A percentile compares a stretch with the other conserved stretches of the same genome.
These are phyloP conservation scores for Keqinozyma sinolaborantium DNA, from an alignment of 1,139 yeast genomes.

Conservation along the genomic window DNA sequence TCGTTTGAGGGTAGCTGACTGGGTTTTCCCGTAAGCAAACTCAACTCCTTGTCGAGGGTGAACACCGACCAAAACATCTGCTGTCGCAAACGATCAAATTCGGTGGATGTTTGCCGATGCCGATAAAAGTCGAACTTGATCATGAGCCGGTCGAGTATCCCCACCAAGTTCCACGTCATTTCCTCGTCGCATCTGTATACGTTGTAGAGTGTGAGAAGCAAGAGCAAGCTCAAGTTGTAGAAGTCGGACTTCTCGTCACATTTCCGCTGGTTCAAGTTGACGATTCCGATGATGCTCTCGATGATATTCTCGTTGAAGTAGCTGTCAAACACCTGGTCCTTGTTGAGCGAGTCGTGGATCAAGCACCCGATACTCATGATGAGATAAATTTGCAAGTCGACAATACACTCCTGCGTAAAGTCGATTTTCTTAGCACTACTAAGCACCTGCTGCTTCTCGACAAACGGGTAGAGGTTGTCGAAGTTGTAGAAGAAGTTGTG, in stretches of 20 bases:
- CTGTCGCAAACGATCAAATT: constrained; percentile 2
- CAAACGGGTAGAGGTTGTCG: constrained; percentile 33
- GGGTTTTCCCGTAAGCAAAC: constrained; percentile 30
- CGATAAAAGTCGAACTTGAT: constrained; percentile 20
- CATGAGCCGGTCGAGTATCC: constrained; percentile 28
- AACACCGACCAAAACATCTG: constrained; percentile 36
- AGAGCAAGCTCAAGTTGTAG: constrained; percentile 21
- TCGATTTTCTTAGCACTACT: constrained; percentile 21
- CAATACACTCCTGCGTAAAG: constrained; percentile 33
- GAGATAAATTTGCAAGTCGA: constrained; percentile 35
- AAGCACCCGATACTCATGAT: constrained; percentile 40
- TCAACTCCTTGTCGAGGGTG: constrained; percentile 38
- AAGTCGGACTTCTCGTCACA: constrained; percentile 13
- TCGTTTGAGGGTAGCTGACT: constrained; percentile 28
- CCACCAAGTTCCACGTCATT: constrained; percentile 34
- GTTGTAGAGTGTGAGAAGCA: constrained; percentile 30
- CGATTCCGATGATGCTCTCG: constrained; percentile 31
- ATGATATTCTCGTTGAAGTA: constrained; percentile 31
- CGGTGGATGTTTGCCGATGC: constrained; percentile 7
- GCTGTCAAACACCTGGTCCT: constrained; percentile 17
- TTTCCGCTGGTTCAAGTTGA: constrained; percentile 20
- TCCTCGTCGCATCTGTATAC: constrained; percentile 24
- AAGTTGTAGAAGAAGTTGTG: constrained; percentile 36
- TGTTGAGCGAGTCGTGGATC: constrained; percentile 27
- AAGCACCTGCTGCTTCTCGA: constrained; percentile 20